A percentile compares a stretch with the other conserved stretches of the same genome.
Evolutionary conservation across 2,329 filamentous ascomycete genomes (phyloP).

Genomic region (Leptographium wingfieldii): DNA sequence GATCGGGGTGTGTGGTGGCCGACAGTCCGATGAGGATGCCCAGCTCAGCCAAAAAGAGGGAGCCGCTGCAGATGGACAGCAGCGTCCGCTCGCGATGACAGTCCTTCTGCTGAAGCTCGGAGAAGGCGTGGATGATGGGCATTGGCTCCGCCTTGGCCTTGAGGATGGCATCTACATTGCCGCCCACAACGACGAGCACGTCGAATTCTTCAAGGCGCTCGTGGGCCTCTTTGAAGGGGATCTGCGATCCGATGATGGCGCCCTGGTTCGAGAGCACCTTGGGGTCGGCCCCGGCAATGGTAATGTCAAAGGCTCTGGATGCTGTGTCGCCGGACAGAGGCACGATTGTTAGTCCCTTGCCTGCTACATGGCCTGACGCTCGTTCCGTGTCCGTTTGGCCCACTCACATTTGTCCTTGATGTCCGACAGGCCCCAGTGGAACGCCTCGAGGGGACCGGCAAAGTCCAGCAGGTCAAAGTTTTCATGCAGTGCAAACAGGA

Average conservation of each 20-base stretch:
- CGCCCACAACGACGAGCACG: slow-evolving; percentile 65
- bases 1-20: slow-evolving; percentile 73
- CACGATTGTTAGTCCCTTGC: slow-evolving; percentile 1
- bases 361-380: no score
- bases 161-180: slow-evolving; percentile 50
- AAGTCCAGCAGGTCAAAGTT: slow-evolving; percentile 49
- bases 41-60: slow-evolving; percentile 62
- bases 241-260: slow-evolving; percentile 58
- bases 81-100: slow-evolving; percentile 70
- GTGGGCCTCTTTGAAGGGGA: slow-evolving; percentile 67
- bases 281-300: slow-evolving; percentile 39
- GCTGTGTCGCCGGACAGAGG: slow-evolving; percentile 20
- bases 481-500: slow-evolving; percentile 47
- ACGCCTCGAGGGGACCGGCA: slow-evolving; percentile 40
- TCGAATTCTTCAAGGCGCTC: slow-evolving; percentile 65
- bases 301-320: slow-evolving; percentile 46
- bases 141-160: slow-evolving; percentile 58
- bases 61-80: slow-evolving; percentile 67
- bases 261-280: slow-evolving; percentile 49
- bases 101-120: slow-evolving; percentile 68
- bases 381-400: not conserved
- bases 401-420: slow-evolving; percentile 38
- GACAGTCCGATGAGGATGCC: slow-evolving; percentile 68
- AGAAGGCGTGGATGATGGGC: slow-evolving; percentile 60
- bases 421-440: slow-evolving; percentile 38